Conservation (phyloP, 75 land plant genomes). For the Ceratopteris richardii region DNA sequence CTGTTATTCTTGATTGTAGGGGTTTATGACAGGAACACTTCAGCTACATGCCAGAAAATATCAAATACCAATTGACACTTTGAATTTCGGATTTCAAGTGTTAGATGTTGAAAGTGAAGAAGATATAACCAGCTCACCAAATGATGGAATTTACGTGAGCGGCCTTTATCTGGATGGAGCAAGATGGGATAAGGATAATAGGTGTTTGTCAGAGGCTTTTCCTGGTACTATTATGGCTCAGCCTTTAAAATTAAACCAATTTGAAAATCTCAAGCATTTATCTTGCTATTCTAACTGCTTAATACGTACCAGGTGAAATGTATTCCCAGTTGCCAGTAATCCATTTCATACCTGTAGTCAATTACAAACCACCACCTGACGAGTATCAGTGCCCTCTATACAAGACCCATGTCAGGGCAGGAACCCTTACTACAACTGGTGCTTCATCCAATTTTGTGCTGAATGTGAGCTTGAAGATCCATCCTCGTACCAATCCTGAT, state of each 20-base stretch:
- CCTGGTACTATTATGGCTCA: constrained; percentile 9
- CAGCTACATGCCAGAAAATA: constrained; percentile 37
- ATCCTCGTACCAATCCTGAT: constrained; percentile 26
- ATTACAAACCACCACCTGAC: constrained; percentile 19
- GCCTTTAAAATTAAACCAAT: not conserved
- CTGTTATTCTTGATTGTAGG: constrained; percentile 7
- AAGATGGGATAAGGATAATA: constrained; percentile 18
- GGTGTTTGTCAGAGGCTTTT: constrained; percentile 18
- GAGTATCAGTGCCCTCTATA: constrained; percentile 34
- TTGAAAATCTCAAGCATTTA: not conserved
- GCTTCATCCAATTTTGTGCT: constrained; percentile 33
- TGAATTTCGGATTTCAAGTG: constrained; percentile 24
- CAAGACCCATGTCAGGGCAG: constrained; percentile 32
- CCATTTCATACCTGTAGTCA: constrained; percentile 23
- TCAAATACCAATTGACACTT: constrained; percentile 32
- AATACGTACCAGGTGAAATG: constrained; percentile 19
- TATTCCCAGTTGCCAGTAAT: constrained; percentile 18
- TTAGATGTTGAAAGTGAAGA: constrained; percentile 14
- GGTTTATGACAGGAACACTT: constrained; percentile 31
- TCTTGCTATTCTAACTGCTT: not conserved
- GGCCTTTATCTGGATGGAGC: constrained; percentile 30
- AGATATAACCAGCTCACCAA: constrained; percentile 10
- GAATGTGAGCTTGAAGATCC: constrained; percentile 21
- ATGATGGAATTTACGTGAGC: constrained; percentile 21
- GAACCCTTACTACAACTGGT: constrained; percentile 25